These are phyloP conservation scores for Clarkia xantiana DNA, from an alignment of 345 rosid genomes.

Conservation along the genomic window DNA sequence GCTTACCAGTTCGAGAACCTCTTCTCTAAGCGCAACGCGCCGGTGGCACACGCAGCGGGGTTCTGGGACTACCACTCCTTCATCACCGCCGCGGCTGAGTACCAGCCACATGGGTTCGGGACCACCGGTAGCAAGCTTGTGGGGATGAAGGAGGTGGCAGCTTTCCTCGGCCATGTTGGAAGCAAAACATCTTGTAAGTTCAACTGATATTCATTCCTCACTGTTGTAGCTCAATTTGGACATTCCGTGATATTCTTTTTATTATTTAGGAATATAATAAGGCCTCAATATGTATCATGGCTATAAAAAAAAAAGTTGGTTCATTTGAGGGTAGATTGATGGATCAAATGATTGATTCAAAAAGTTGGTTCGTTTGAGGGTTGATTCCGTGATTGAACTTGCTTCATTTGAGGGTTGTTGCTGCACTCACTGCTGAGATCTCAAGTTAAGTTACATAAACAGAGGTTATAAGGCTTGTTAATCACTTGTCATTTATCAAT, in stretches of 20 bases:
- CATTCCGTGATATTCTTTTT: not conserved
- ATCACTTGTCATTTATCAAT: too few species aligned
- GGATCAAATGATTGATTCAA: too few species aligned
- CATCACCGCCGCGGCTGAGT: constrained; percentile 46
- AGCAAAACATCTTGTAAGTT: constrained; percentile 67
- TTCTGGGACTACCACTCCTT: constrained; percentile 72
- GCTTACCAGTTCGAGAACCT: constrained; percentile 67
- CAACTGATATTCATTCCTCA: not conserved
- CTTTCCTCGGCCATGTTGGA: constrained; percentile 72
- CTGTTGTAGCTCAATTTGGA: too few species aligned
- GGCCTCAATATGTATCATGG: not conserved
- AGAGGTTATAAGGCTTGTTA: too few species aligned
- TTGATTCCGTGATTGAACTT: too few species aligned
- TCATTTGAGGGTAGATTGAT: too few species aligned
- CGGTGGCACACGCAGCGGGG: constrained; percentile 64
- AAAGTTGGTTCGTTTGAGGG: too few species aligned
- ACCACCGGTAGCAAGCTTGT: constrained; percentile 45
- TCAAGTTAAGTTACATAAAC: too few species aligned
- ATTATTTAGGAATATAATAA: not conserved
- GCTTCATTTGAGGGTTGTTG: too few species aligned
- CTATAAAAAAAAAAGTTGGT: too few species aligned
- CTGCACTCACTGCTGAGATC: too few species aligned
- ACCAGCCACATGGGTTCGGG: constrained; percentile 64
- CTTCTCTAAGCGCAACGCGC: constrained; percentile 51
- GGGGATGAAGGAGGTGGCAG: constrained; percentile 53